These are phyloP conservation scores for Exophiala phaeomuriformis DNA, from an alignment of 2,329 filamentous ascomycete genomes.

Conservation along the genomic window DNA sequence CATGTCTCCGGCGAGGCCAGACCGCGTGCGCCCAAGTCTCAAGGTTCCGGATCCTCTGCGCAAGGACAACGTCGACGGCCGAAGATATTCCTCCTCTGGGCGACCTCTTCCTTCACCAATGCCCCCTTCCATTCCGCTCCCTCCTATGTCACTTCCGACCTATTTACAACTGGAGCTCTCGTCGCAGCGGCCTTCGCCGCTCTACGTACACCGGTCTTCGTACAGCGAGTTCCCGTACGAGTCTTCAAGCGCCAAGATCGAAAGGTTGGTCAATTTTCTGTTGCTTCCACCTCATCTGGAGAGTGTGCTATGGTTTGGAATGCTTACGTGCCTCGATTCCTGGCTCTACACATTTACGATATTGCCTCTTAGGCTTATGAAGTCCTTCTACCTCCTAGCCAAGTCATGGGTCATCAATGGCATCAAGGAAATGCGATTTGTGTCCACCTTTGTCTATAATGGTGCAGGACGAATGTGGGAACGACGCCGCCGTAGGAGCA, in stretches of 20 bases:
- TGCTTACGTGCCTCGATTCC: slow-evolving; percentile 83
- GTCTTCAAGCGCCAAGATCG: slow-evolving; percentile 83
- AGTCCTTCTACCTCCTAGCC: slow-evolving; percentile 67
- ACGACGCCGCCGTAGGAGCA: slow-evolving; percentile 28
- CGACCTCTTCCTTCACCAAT: slow-evolving; percentile 40
- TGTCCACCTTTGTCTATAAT: slow-evolving; percentile 69
- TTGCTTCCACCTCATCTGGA: slow-evolving; percentile 75
- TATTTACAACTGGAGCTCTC: slow-evolving; percentile 60
- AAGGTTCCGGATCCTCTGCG: slow-evolving; percentile 11
- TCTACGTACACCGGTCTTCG: slow-evolving; percentile 56
- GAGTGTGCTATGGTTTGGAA: slow-evolving; percentile 76
- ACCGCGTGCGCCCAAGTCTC: slow-evolving; percentile 14
- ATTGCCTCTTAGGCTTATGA: slow-evolving; percentile 76
- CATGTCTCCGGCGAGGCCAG: slow-evolving; percentile 14
- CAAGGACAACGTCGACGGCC: slow-evolving; percentile 7
- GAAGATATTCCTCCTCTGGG: slow-evolving; percentile 16
- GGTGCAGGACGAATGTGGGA: slow-evolving; percentile 74
- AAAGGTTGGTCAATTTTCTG: slow-evolving; percentile 82
- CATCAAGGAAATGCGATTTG: slow-evolving; percentile 62
- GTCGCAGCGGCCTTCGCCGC: slow-evolving; percentile 52
- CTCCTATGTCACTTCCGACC: slow-evolving; percentile 56
- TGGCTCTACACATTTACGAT: slow-evolving; percentile 98
- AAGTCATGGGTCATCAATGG: slow-evolving; percentile 72
- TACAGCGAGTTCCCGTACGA: slow-evolving; percentile 69
- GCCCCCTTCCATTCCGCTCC: slow-evolving; percentile 50